These are phyloP conservation scores for Suillus paluster DNA, from an alignment of 768 basidiomycete species.

Conservation along the genomic window DNA sequence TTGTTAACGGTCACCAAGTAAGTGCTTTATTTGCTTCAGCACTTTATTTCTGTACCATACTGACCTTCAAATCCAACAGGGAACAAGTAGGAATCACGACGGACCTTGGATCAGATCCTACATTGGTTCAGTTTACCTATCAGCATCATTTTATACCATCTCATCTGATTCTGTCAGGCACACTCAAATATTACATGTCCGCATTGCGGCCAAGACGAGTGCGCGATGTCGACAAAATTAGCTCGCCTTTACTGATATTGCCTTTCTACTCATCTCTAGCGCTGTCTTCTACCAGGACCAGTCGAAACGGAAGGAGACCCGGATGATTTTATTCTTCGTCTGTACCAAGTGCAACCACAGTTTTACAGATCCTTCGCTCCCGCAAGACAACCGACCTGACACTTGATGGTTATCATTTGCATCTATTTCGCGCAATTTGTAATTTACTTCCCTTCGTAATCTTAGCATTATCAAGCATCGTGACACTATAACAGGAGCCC, in stretches of 20 bases:
- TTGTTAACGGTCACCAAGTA: constrained; percentile 92
- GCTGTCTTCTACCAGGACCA: constrained; percentile 97
- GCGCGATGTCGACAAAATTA: constrained; percentile 32
- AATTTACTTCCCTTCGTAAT: not conserved
- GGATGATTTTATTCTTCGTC: constrained; percentile 93
- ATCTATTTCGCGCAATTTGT: not conserved
- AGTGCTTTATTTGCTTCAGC: constrained; percentile 22
- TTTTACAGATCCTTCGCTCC: constrained; percentile 72
- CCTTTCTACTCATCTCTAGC: constrained; percentile 46
- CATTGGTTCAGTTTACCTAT: constrained; percentile 57
- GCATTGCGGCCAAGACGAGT: constrained; percentile 83
- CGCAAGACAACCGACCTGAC: constrained; percentile 46
- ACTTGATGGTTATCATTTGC: constrained; percentile 16
- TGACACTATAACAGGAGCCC: not conserved
- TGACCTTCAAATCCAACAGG: constrained; percentile 44
- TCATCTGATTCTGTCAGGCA: constrained; percentile 50
- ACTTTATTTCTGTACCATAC: constrained; percentile 6
- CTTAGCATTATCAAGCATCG: not conserved
- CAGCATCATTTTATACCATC: not conserved
- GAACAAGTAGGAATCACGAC: constrained; percentile 93
- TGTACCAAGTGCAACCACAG: constrained; percentile 81
- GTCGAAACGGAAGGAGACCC: constrained; percentile 93
- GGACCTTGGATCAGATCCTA: constrained; percentile 88
- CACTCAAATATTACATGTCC: constrained; percentile 87
- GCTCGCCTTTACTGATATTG: constrained; percentile 4